Conservation (phyloP, 805 yeast genomes). For the Candida endomychidarum region DNA sequence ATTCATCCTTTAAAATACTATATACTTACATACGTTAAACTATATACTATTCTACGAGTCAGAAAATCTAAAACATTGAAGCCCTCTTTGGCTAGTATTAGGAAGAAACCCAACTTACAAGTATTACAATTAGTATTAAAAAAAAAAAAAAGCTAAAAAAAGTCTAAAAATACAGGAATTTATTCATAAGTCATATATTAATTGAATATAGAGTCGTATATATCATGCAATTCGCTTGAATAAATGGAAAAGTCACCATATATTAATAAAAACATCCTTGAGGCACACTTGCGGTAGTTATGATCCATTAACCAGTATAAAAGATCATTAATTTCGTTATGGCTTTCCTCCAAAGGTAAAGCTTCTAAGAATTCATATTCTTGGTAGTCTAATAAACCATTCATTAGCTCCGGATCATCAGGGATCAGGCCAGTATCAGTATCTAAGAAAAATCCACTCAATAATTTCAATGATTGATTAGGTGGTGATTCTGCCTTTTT, state of each 20-base stretch:
- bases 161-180: too few relatives aligned
- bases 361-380: conserved; percentile 3
- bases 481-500: background rate
- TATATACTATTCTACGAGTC: too few relatives aligned
- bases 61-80: too few relatives aligned
- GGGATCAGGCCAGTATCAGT: background rate
- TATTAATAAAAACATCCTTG: conserved; percentile 5
- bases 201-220: background rate
- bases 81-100: too few relatives aligned
- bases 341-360: conserved; percentile 12
- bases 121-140: too few relatives aligned
- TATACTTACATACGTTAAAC: too few relatives aligned
- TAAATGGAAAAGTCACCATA: conserved; percentile 10
- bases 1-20: too few relatives aligned
- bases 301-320: conserved; percentile 13
- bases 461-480: background rate
- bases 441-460: conserved; percentile 7
- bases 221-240: background rate
- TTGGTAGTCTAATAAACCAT: conserved; percentile 8
- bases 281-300: background rate
- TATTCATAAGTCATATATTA: too few relatives aligned
- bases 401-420: conserved; percentile 5
- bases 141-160: too few relatives aligned
- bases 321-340: conserved; percentile 11
- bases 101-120: too few relatives aligned